Evolutionary conservation across 1,284 basidiomycete species (phyloP).

Genomic region (Ustilago tritici): DNA sequence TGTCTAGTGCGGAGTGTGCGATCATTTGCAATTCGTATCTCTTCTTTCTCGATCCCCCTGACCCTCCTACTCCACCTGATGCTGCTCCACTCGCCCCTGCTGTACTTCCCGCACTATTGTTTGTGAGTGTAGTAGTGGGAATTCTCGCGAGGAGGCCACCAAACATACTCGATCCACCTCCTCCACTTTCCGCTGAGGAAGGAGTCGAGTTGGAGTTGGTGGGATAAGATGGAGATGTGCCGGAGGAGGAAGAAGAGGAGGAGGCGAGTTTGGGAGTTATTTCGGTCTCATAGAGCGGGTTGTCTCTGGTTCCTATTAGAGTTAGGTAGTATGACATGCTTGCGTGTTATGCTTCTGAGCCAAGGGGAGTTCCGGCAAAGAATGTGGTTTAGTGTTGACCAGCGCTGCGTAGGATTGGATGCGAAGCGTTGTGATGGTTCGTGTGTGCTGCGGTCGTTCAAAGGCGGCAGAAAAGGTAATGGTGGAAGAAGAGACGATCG

Average conservation of each 20-base stretch:
- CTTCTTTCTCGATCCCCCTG: slow-evolving; percentile 22
- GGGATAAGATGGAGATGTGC: background rate
- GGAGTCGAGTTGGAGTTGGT: background rate
- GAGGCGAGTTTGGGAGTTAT: slow-evolving; percentile 53
- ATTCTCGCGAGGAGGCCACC: slow-evolving; percentile 37
- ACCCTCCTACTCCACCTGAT: background rate
- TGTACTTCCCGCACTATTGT: background rate
- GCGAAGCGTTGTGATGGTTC: too few relatives aligned
- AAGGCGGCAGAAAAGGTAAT: background rate
- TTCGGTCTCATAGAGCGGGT: slow-evolving; percentile 67
- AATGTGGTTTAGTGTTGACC: too few relatives aligned
- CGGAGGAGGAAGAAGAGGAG: slow-evolving; percentile 16
- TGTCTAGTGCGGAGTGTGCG: slow-evolving; percentile 65
- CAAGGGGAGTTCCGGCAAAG: too few relatives aligned
- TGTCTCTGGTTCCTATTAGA: slow-evolving; percentile 66
- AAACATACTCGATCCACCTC: slow-evolving; percentile 22
- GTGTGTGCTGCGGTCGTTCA: background rate
- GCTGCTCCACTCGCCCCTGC: background rate
- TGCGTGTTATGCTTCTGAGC: background rate
- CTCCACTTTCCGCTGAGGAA: slow-evolving; percentile 9
- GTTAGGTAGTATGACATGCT: slow-evolving; percentile 65
- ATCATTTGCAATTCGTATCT: slow-evolving; percentile 66
- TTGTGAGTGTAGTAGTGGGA: slow-evolving; percentile 14
- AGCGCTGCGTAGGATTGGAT: too few relatives aligned
- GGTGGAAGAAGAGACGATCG: background rate